These are phyloP conservation scores for Pseudocercospora eumusae DNA, from an alignment of 2,329 filamentous ascomycete genomes.

Conservation along the genomic window DNA sequence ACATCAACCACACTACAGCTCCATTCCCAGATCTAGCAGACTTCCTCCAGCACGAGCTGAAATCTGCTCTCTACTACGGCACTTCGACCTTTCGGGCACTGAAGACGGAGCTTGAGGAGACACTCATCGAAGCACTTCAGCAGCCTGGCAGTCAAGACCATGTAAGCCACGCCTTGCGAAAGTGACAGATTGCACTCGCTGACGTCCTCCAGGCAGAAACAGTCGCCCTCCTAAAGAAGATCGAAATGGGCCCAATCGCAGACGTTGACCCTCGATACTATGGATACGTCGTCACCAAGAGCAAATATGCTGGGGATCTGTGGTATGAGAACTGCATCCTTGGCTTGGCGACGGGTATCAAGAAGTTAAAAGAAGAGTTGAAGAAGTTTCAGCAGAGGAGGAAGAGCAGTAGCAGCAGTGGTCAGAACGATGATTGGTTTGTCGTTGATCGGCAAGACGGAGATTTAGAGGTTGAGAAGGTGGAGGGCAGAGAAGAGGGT, in stretches of 20 bases:
- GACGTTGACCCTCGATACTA: conserved; percentile 4
- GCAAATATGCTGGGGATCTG: conserved; percentile 8
- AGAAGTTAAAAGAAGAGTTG: background rate
- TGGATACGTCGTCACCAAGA: background rate
- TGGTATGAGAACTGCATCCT: background rate
- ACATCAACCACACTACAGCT: background rate
- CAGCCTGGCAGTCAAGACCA: background rate
- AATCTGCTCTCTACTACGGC: conserved; percentile 1
- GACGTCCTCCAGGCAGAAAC: background rate
- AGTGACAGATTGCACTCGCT: background rate
- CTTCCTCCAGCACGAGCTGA: conserved; percentile 4
- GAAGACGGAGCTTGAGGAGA: background rate
- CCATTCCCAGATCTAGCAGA: conserved; percentile 1
- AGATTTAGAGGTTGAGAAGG: background rate
- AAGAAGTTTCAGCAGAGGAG: background rate
- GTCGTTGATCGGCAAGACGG: background rate
- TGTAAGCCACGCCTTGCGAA: background rate
- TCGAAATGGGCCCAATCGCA: background rate
- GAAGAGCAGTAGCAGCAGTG: background rate
- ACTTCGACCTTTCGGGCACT: background rate
- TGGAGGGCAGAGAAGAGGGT: background rate
- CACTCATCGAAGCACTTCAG: background rate
- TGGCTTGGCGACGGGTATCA: background rate
- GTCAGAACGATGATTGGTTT: conserved; percentile 8
- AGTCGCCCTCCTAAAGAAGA: background rate